Evolutionary conservation across 805 yeast genomes (phyloP), one percentile per base, ranked within the genome.

Genomic region (Yamadazyma sp.): DNA sequence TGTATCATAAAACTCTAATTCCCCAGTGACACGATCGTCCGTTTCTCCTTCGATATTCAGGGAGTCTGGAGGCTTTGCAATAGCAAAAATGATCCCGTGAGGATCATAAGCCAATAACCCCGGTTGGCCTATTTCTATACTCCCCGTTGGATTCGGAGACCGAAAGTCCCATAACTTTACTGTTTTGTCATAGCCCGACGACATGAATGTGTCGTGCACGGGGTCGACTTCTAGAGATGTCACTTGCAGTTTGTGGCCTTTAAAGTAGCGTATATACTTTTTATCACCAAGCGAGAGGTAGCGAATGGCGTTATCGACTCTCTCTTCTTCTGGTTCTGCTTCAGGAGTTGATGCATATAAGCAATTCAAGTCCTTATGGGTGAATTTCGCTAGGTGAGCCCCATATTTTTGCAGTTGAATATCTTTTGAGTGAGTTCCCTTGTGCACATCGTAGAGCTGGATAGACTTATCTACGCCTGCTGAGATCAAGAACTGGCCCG

Each of bases 331-430:
- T 11, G 28, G 37, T 4, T 28, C 35, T 5, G 44, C 52, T 3
- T 53, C 37, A 6, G 71, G 71, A 0, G 98, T 88, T 4, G 96
- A 84, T 1, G 95, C 89, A 55, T 84, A 86, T 11, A 91, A 69
- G 52, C 93, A 82, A 49, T 81, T 80, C 40, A 75, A 71, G 30
- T 79, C 80, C 28, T 75, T 72, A 52, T 84, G 95, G 1, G 96
- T 80, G 58, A 93, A 93, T 31, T 79, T 71, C 2, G 96, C 96
- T 25, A 86, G 62, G 53, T 87, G 89, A 40, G 89, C 85, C 1
- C 99, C 99, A 51, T 93, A 93, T 55, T 93, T 93, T 62, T 89
- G 90, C 19, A 93, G 82, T 42, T 77, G 82, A 6, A 86, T 73
- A 3, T 88, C 77, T 49, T 82, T 84, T 29, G 72, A 51, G 45